A percentile compares a stretch with the other conserved stretches of the same genome.
phyloP scores from a whole-genome alignment of 1,139 yeast species.

The Diutina mesorugosa region DNA sequence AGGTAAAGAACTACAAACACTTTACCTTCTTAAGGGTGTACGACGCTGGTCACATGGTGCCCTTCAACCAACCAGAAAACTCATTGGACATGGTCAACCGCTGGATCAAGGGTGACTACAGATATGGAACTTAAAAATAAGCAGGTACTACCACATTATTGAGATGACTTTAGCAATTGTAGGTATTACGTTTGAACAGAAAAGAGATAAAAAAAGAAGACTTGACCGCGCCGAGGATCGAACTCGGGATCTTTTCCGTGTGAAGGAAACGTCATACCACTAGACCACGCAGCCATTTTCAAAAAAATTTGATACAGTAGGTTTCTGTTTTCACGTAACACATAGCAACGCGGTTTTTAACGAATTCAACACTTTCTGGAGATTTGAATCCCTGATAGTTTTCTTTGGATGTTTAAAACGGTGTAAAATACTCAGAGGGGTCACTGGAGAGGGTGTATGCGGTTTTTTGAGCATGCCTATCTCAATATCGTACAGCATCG shows the following conservation, averaged over 20 bases:
- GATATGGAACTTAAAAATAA: background rate
- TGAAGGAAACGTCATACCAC: slow-evolving; percentile 2
- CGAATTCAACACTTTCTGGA: background rate
- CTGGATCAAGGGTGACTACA: slow-evolving; percentile 27
- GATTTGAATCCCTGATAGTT: background rate
- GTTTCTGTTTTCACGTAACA: background rate
- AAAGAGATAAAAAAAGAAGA: background rate
- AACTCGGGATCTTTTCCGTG: slow-evolving; percentile 1
- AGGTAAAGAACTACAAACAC: slow-evolving; percentile 5
- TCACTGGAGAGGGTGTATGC: too few species aligned
- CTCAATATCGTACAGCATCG: too few species aligned
- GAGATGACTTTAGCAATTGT: background rate
- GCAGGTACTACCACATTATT: too few species aligned
- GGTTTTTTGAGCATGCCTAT: too few species aligned
- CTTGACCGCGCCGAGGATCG: slow-evolving; percentile 1
- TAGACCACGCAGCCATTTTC: background rate
- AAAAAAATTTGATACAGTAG: background rate
- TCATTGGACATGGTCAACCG: slow-evolving; percentile 35
- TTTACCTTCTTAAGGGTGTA: slow-evolving; percentile 4
- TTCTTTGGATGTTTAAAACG: background rate
- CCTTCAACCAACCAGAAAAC: slow-evolving; percentile 29
- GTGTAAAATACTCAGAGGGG: too few species aligned
- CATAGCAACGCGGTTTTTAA: background rate
- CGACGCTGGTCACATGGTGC: slow-evolving; percentile 4
- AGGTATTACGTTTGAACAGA: background rate